A percentile compares a stretch with the other conserved stretches of the same genome.
Evolutionary conservation across 257 asterid species (phyloP).

Genomic region (Forsythia viridissima): DNA sequence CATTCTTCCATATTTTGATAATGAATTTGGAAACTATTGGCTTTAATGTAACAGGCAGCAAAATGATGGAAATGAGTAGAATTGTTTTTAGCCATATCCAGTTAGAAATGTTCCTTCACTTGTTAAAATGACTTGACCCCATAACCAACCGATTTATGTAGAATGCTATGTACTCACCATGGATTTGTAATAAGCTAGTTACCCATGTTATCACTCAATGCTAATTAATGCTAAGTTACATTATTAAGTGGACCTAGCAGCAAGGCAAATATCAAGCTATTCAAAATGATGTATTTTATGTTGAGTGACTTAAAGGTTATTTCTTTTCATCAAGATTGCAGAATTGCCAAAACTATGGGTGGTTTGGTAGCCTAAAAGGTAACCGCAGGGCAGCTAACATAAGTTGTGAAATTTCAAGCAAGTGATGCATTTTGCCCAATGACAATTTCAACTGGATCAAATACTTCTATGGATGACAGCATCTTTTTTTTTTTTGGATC

Average conservation of each 20-base stretch:
- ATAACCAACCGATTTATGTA: slow-evolving; percentile 6
- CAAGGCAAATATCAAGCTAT: neutral
- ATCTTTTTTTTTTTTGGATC: slow-evolving; percentile 1
- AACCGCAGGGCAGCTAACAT: slow-evolving; percentile 4
- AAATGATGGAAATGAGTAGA: slow-evolving; percentile 15
- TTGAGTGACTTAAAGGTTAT: neutral
- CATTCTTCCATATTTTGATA: slow-evolving; percentile 1
- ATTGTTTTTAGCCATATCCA: neutral
- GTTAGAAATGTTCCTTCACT: slow-evolving; percentile 1
- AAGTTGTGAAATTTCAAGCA: neutral
- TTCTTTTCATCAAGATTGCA: slow-evolving; percentile 6
- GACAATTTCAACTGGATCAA: neutral
- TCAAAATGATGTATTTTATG: slow-evolving; percentile 1
- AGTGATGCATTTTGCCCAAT: neutral
- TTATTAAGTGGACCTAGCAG: neutral
- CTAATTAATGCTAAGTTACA: slow-evolving; percentile 12
- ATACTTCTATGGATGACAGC: neutral
- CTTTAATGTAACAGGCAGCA: neutral
- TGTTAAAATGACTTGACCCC: neutral
- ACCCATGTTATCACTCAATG: neutral
- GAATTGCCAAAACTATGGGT: neutral
- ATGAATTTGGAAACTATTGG: neutral
- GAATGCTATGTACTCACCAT: neutral
- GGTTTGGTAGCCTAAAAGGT: slow-evolving; percentile 5
- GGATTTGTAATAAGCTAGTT: slow-evolving; percentile 11